Percentiles rank a stretch among this genome's conserved stretches.
Evolutionary conservation across 106 monocot species (phyloP).

Genomic region (Dendrobium officinale): DNA sequence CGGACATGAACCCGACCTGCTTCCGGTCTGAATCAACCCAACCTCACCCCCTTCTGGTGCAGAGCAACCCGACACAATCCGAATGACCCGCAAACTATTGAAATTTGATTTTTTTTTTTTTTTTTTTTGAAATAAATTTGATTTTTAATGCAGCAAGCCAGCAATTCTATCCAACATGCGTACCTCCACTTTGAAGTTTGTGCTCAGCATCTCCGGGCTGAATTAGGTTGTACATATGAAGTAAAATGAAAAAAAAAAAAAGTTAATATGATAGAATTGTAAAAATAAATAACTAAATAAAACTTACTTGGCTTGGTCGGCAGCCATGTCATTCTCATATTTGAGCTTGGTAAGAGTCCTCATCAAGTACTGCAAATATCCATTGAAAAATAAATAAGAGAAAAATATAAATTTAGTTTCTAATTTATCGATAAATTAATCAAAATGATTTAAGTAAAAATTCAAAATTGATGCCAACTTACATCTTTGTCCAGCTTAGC

Average conservation of each 20-base stretch:
- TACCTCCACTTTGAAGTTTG: constrained; percentile 43
- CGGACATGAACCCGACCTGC: too few species aligned
- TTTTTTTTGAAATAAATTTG: too few species aligned
- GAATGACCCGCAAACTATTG: too few species aligned
- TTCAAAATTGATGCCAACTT: not conserved
- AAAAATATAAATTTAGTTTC: not conserved
- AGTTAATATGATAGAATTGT: too few species aligned
- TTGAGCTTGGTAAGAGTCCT: constrained; percentile 65
- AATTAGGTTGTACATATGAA: not conserved
- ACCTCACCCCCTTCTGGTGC: too few species aligned
- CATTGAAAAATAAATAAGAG: not conserved
- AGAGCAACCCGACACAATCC: too few species aligned
- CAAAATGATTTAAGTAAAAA: not conserved
- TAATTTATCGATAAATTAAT: too few species aligned
- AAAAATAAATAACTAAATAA: too few species aligned
- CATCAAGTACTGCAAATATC: constrained; percentile 27
- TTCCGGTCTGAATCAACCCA: too few species aligned
- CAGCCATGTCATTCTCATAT: constrained; percentile 60
- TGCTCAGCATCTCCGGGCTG: constrained; percentile 32
- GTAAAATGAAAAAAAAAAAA: not conserved
- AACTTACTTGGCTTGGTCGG: constrained; percentile 38
- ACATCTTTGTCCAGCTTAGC: constrained; percentile 32
- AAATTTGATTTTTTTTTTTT: too few species aligned
- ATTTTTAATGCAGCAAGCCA: too few species aligned
- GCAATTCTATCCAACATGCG: not conserved